A percentile compares a stretch with the other conserved stretches of the same genome.
Evolutionary conservation across 768 basidiomycete genomes (phyloP).

Genomic region (Coprinellus micaceus): DNA sequence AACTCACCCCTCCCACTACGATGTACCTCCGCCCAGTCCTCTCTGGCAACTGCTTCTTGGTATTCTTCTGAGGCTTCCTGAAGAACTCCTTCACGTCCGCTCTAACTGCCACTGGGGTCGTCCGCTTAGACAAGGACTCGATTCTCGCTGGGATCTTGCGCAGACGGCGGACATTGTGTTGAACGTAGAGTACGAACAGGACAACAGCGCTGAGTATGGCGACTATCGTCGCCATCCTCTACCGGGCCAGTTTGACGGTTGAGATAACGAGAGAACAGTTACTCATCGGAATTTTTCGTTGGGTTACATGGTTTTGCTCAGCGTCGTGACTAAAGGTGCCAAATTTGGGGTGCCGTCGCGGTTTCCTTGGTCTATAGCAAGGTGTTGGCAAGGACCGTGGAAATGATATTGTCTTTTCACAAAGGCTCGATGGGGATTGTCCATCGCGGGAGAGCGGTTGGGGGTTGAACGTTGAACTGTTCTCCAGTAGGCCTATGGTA

Average conservation of each 20-base stretch:
- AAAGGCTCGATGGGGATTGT: no score
- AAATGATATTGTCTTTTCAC: no score
- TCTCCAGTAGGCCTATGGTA: no score
- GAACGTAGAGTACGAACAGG: constrained; percentile 28
- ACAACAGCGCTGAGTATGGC: background rate
- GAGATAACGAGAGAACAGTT: no score
- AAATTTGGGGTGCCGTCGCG: no score
- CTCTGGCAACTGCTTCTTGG: constrained; percentile 51
- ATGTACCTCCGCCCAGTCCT: constrained; percentile 75
- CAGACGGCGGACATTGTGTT: constrained; percentile 53
- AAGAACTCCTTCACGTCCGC: constrained; percentile 29
- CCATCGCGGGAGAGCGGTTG: no score
- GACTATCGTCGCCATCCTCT: background rate
- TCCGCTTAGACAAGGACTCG: constrained; percentile 45
- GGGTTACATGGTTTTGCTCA: no score
- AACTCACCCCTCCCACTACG: constrained; percentile 67
- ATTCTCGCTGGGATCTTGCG: constrained; percentile 46
- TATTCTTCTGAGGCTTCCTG: constrained; percentile 21
- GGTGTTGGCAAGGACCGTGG: no score
- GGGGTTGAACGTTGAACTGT: no score
- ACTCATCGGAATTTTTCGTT: no score
- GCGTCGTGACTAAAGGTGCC: no score
- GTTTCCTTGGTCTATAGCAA: no score
- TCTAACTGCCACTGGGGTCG: constrained; percentile 41
- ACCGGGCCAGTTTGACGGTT: background rate